Percentiles rank a stretch among this genome's conserved stretches.
Conservation (phyloP, 805 yeast species). For the Starmerella lactis-condensi region DNA sequence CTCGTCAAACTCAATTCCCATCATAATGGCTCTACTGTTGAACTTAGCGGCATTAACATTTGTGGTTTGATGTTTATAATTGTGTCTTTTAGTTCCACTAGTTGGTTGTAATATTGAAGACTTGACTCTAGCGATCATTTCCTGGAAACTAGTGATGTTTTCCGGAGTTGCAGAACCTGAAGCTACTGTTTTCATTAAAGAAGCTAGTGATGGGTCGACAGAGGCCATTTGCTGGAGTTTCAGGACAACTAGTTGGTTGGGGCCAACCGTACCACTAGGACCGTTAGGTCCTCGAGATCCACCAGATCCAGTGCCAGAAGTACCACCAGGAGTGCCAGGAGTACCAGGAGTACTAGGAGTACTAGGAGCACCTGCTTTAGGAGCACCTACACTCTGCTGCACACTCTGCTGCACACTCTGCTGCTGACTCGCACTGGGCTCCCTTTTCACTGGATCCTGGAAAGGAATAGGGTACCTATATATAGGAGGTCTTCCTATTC, state of each 20-base stretch:
- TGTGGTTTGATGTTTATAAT: conserved; percentile 38
- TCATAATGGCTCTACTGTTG: conserved; percentile 23
- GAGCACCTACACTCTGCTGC: too few species aligned
- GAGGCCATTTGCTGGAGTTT: conserved; percentile 71
- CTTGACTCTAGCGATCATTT: conserved; percentile 59
- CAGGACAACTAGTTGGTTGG: conserved; percentile 61
- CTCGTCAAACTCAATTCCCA: conserved; percentile 74
- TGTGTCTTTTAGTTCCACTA: conserved; percentile 21
- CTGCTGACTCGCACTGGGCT: too few species aligned
- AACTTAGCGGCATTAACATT: conserved; percentile 24
- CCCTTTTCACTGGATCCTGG: too few species aligned
- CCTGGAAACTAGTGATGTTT: conserved; percentile 63
- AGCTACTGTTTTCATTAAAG: conserved; percentile 72
- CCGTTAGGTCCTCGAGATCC: neutral
- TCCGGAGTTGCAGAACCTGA: conserved; percentile 54
- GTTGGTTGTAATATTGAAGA: conserved; percentile 16
- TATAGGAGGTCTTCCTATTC: too few species aligned
- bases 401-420: too few species aligned
- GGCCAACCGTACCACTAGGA: conserved; percentile 4
- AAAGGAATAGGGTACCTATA: too few species aligned
- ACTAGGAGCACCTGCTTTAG: too few species aligned
- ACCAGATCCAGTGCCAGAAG: neutral
- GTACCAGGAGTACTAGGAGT: too few species aligned
- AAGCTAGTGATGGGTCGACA: conserved; percentile 44
- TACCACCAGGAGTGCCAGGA: conserved; percentile 1